Evolutionary conservation across 768 basidiomycete genomes (phyloP), one percentile per base, ranked within the genome.

Genomic region (Phylloporus arenicola): DNA sequence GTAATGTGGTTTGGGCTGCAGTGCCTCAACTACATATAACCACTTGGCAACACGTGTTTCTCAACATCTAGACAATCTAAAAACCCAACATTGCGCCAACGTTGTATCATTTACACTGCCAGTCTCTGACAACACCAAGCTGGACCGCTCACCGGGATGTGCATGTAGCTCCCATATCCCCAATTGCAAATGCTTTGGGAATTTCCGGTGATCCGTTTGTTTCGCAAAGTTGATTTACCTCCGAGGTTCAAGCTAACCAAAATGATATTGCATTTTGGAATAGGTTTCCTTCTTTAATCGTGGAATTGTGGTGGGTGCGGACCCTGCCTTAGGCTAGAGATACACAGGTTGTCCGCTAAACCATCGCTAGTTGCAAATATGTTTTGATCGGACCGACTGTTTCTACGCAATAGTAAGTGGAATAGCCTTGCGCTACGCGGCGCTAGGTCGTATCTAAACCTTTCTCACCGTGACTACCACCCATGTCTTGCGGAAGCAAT

Each of bases 151-250:
- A 13, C 38, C 20, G 11, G 22, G 39, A 24, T 40, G 22, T 14
- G 13, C 13, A 22, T 24, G 2, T 17, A 40, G 19, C 13, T 13
- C 44, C 12, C 14, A 27, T 40, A 45, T 13, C 19, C 20, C n/a
- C 33, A 11, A 29, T 29, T 29, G 11, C 29, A 22, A 31, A 12
- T 27, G 4, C 12, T 27, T 16, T 17, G 42, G 13, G 35, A 8
- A 54, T 42, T 24, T 45, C n/a, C 34, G 46, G 42, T 34, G 29
- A 37, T 37, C 45, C 45, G 55, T 47, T 10, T 24, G 11, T 40
- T 12, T 43, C 45, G 40, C 25, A 29, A 20, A 14, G 4, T 54
- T 14, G 24, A 47, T 55, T 37, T 34, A 19, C 22, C 13, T 13
- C 30, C 20, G n/a, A 17, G 44, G 6, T 22, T 33, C 31, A 39